Base-by-base conservation (phyloP, 331 rosid genomes). In the Rhamnella rubrinervis region DNA sequence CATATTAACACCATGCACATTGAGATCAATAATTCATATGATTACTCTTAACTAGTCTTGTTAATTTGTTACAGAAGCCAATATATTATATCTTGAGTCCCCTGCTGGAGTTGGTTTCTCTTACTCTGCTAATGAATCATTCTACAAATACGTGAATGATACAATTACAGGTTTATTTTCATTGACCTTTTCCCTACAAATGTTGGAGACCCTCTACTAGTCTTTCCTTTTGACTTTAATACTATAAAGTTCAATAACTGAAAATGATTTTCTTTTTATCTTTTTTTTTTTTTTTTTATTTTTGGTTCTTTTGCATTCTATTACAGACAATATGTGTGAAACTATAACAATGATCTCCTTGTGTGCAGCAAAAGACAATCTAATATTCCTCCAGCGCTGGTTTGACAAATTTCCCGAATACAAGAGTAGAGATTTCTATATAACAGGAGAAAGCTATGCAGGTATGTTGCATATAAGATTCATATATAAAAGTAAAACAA, bases 71-170 rank as follows among this genome's bases (percentile, higher is more conserved):
- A 68, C 82, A 89, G 96, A 89, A 44, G 97, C 97, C 60, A 92
- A 89, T 76, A 76, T 89, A 46, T 64, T 92, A 80, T 92, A 92
- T 46, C 52, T 92, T 73, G 97, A 92, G 79, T 71, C 97, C 38
- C 97, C 97, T 18, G 85, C 84, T 63, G 96, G 96, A 46, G 97
- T 92, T 25, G 97, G 97, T 2, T 92, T 92, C 85, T 89, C 96
- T 52, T 89, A 87, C 69, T 81, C 97, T 50, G 67, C 41, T 25
- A 70, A 81, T 20, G 74, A 70, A 55, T 84, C 96, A 39, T 81
- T 87, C 65, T 82, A 87, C 72, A 70, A 59, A 57, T 83, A 83
- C 66, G 93, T 89, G 39, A 76, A 84, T 73, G 97, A 92, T 72
- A 67, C 79, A 50, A 72, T 72, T 19, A 92, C 96, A 75, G 96